Percentiles rank a stretch among this genome's conserved stretches.
These are phyloP conservation scores for Spergularia bocconei DNA, from an alignment of 148 eudicot species.

Conservation along the genomic window DNA sequence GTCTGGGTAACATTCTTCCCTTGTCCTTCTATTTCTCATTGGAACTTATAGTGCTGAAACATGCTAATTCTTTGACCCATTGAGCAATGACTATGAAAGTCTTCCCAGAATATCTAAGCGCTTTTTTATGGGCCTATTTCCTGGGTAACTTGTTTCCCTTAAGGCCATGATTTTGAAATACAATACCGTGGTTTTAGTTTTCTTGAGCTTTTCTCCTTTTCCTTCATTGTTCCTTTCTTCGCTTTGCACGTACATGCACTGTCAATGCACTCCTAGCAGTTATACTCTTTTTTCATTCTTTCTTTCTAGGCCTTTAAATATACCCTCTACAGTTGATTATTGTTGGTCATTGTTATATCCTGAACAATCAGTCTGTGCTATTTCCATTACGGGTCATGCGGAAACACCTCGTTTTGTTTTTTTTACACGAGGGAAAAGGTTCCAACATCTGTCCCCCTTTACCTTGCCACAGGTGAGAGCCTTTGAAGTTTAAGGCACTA, in stretches of 20 bases:
- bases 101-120: neutral
- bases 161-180: neutral
- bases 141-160: no score
- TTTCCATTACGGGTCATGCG: no score
- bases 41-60: neutral
- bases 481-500: no score
- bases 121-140: no score
- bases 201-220: neutral
- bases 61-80: neutral
- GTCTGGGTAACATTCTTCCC: constrained; percentile 42
- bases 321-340: neutral
- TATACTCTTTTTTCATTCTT: neutral
- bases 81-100: constrained; percentile 6
- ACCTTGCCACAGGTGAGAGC: no score
- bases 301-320: neutral
- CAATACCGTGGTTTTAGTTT: neutral
- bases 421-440: no score
- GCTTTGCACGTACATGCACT: neutral
- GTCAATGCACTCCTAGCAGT: neutral
- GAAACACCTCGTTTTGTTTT: no score
- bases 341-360: no score
- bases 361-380: no score
- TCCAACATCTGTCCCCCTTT: no score
- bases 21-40: neutral
- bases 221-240: neutral